Base-by-base conservation (phyloP, 148 eudicot genomes). In the Rhododendron griersonianum region DNA sequence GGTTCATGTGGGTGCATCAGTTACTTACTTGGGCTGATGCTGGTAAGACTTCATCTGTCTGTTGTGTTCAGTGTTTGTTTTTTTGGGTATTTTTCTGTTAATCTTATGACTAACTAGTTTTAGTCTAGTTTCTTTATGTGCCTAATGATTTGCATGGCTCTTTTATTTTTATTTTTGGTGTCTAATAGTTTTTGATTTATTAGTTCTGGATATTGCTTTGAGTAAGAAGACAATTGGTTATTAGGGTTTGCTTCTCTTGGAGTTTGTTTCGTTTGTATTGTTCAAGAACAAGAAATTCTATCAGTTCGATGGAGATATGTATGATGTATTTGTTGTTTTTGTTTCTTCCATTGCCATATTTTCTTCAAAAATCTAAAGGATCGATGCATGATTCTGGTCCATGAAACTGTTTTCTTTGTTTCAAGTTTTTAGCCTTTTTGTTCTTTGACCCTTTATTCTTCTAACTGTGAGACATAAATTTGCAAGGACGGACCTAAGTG, bases 21-120 rank as follows among this genome's bases (percentile, higher is more conserved):
- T 16, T 63, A 18, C 11, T 14, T 2, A 33, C n/a, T 45, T 45
- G 37, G 59, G 41, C 11, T 50, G 9, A n/a, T 73, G 25, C 51
- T 33, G 80, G 85, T 84, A 73, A 73, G 85, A 53, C n/a, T 84
- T 25, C 13, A 19, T 84, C 11, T 5, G 28, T 83, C 16, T 19
- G 21, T 23, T 83, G 48, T 82, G 85, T 67, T 65, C 11, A 13
- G 30, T 45, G 78, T 28, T 83, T 44, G 9, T 69, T 6, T 48
- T 2, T 47, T 48, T 33, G 23, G 25, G 28, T 16, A 47, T 41
- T 19, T 50, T 14, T 50, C 3, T 14, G 18, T 14, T 73, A 13
- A 14, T 69, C 18, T 23, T 83, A 28, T 48, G 61, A 48, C 79
- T 47, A 3, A 48, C 79, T 47, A 7, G 28, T 81, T 55, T 55